Percentiles rank a stretch among this genome's conserved stretches.
These are phyloP conservation scores for Beta lomatogona DNA, from an alignment of 179 eudicot genomes.

Conservation along the genomic window DNA sequence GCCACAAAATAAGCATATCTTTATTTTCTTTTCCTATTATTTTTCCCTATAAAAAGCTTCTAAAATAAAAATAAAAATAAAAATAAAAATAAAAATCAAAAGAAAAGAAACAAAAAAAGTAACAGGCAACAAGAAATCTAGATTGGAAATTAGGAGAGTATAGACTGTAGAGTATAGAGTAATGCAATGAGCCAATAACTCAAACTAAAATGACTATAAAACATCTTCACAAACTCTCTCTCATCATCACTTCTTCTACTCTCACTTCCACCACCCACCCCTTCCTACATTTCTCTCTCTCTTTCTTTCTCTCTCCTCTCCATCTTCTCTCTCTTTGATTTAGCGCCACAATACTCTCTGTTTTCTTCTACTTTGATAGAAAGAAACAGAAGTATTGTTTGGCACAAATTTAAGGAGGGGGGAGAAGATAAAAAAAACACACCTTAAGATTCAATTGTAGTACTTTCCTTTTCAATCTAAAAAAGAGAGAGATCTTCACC, in stretches of 20 bases:
- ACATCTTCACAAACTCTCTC: slow-evolving; percentile 23
- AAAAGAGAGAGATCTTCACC: neutral
- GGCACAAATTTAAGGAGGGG: slow-evolving; percentile 22
- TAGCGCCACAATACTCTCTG: slow-evolving; percentile 29
- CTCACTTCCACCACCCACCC: slow-evolving; percentile 24
- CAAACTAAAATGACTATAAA: slow-evolving; percentile 36
- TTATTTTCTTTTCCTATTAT: no score
- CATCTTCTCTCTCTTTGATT: slow-evolving; percentile 21
- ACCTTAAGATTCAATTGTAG: no score
- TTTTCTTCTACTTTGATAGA: slow-evolving; percentile 3
- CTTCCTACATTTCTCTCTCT: slow-evolving; percentile 2
- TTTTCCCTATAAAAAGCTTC: no score
- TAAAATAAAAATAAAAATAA: no score
- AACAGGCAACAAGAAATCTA: neutral
- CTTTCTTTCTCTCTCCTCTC: neutral
- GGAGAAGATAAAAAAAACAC: neutral
- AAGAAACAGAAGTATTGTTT: slow-evolving; percentile 27
- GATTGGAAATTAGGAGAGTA: neutral
- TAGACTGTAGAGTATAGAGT: no score
- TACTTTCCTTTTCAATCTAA: no score
- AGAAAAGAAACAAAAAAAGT: neutral
- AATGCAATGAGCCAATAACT: neutral
- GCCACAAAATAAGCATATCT: no score
- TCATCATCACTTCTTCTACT: slow-evolving; percentile 27
- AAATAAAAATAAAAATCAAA: neutral